Evolutionary conservation across 495 filamentous ascomycete genomes (phyloP).

Genomic region (Penicillium macrosclerotiorum): DNA sequence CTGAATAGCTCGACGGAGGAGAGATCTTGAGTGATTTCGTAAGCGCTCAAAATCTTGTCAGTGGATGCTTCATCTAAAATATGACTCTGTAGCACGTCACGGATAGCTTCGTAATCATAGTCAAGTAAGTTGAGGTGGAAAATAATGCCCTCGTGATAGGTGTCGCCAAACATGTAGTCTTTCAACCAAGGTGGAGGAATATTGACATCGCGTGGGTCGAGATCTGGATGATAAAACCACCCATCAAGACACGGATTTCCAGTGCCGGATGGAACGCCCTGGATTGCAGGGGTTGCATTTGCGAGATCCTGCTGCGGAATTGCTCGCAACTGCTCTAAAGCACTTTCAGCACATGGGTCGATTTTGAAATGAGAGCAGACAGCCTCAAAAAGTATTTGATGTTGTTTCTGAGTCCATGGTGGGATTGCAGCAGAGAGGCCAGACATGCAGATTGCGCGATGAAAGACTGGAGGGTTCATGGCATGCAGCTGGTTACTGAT

Average conservation of each 20-base stretch:
- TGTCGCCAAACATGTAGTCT: slow-evolving; percentile 30
- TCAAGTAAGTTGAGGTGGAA: slow-evolving; percentile 29
- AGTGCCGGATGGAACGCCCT: slow-evolving; percentile 23
- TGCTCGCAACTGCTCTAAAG: slow-evolving; percentile 16
- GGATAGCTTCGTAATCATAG: slow-evolving; percentile 19
- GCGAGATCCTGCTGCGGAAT: slow-evolving; percentile 30
- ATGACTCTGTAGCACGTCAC: slow-evolving; percentile 6
- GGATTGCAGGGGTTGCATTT: slow-evolving; percentile 24
- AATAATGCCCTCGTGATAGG: slow-evolving; percentile 33
- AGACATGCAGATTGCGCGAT: slow-evolving; percentile 31
- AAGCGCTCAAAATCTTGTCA: slow-evolving; percentile 20
- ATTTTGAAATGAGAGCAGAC: slow-evolving; percentile 24
- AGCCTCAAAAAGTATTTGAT: slow-evolving; percentile 20
- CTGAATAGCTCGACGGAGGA: slow-evolving; percentile 8
- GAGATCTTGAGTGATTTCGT: slow-evolving; percentile 14
- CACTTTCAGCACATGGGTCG: slow-evolving; percentile 9
- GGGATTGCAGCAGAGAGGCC: slow-evolving; percentile 22
- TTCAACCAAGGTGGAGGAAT: slow-evolving; percentile 26
- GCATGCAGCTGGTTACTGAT: slow-evolving; percentile 57
- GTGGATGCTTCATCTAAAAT: slow-evolving; percentile 14
- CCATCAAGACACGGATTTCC: slow-evolving; percentile 31
- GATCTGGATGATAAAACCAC: slow-evolving; percentile 23
- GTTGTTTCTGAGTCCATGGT: slow-evolving; percentile 24
- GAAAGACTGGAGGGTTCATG: slow-evolving; percentile 18
- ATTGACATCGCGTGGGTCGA: slow-evolving; percentile 17